These are phyloP conservation scores for Podila epicladia DNA, from an alignment of 192 early-diverging fungal species.

Conservation along the genomic window DNA sequence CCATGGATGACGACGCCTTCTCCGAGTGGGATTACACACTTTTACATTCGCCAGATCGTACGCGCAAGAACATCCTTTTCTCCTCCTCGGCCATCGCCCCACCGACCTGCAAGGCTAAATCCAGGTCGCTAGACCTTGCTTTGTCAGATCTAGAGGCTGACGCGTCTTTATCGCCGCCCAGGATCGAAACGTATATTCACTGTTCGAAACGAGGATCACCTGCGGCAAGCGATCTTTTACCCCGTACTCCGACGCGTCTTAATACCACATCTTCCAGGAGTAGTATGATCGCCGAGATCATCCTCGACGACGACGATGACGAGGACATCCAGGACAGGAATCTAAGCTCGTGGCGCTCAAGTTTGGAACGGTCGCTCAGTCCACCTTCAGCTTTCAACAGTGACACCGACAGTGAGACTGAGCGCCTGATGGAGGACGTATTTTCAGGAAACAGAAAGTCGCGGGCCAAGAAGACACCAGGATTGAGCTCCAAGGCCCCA, in stretches of 20 bases:
- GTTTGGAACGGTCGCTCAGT: slow-evolving; percentile 7
- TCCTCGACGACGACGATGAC: neutral
- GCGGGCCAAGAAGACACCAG: neutral
- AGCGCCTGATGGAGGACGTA: slow-evolving; percentile 17
- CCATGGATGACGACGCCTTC: neutral
- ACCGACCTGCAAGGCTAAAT: neutral
- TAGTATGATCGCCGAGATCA: neutral
- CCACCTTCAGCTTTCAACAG: slow-evolving; percentile 10
- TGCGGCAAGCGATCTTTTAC: slow-evolving; percentile 7
- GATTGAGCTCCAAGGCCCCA: neutral
- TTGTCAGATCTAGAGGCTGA: neutral
- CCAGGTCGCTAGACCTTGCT: too few species aligned
- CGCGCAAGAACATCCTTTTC: neutral
- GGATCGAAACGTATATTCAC: neutral
- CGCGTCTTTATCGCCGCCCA: neutral
- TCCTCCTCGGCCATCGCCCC: slow-evolving; percentile 2
- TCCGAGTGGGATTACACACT: slow-evolving; percentile 30
- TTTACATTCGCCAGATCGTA: neutral
- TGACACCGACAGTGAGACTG: slow-evolving; percentile 10
- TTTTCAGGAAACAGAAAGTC: neutral
- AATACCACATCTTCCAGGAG: neutral
- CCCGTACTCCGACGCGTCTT: neutral
- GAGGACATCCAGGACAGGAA: neutral
- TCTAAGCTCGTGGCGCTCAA: neutral
- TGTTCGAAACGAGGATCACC: slow-evolving; percentile 1